phyloP scores from a whole-genome alignment of 2,329 filamentous ascomycete genomes.

The Cyclaneusma minus region DNA sequence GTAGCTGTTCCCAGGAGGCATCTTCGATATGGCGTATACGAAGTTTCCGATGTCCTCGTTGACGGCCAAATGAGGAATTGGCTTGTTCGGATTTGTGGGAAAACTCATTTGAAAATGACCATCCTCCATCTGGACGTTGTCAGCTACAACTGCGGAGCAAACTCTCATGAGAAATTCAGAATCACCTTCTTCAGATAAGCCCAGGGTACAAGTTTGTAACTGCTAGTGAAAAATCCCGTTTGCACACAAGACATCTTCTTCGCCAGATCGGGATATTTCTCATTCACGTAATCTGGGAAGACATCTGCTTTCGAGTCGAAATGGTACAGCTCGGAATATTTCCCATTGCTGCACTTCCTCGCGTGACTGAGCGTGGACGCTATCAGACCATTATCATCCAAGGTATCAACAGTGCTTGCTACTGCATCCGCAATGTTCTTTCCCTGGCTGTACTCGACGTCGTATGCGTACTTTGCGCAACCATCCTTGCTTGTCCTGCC shows the following conservation, averaged over 20 bases:
- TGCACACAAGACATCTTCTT: conserved; percentile 35
- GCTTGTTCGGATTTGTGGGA: conserved; percentile 22
- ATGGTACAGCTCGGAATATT: conserved; percentile 32
- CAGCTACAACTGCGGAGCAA: neutral
- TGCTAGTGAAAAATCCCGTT: conserved; percentile 31
- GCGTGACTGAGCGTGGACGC: conserved; percentile 36
- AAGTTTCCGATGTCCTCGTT: conserved; percentile 31
- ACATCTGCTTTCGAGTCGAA: conserved; percentile 36
- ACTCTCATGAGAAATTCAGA: conserved; percentile 2
- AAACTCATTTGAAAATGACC: conserved; percentile 31
- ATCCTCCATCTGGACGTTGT: conserved; percentile 18
- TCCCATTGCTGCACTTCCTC: conserved; percentile 27
- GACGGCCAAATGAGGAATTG: conserved; percentile 29
- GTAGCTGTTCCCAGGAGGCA: conserved; percentile 31
- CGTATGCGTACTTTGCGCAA: conserved; percentile 28
- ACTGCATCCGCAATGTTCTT: conserved; percentile 40
- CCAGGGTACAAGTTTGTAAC: conserved; percentile 28
- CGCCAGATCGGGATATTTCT: conserved; percentile 26
- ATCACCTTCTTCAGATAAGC: conserved; percentile 30
- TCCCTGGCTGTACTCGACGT: conserved; percentile 33
- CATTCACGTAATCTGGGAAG: conserved; percentile 28
- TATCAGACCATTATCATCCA: conserved; percentile 32
- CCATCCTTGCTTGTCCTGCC: conserved; percentile 23
- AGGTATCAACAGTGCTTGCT: conserved; percentile 21
- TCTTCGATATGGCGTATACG: conserved; percentile 30